Evolutionary conservation across 1,284 basidiomycete species (phyloP).

Genomic region (Ceratobasidium sp.): DNA sequence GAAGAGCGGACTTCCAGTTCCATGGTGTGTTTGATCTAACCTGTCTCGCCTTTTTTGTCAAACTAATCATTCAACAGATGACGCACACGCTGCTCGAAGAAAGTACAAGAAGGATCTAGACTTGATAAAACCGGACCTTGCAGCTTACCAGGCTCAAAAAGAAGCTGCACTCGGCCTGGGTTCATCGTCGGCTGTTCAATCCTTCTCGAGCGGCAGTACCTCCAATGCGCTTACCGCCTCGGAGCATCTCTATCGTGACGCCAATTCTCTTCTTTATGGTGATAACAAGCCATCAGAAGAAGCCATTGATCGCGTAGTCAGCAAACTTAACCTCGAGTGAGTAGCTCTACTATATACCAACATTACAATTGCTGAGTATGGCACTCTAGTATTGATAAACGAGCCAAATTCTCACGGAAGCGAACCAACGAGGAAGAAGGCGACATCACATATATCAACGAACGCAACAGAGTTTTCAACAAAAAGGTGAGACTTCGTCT

Average conservation of each 20-base stretch:
- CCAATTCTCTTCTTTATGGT: conserved; percentile 89
- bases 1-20: conserved; percentile 81
- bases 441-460: conserved; percentile 99
- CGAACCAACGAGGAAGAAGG: conserved; percentile 89
- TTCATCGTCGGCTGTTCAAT: conserved; percentile 44
- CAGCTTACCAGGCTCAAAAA: conserved; percentile 85
- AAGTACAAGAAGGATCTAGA: conserved; percentile 92
- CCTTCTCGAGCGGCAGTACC: conserved; percentile 38
- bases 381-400: conserved; percentile 75
- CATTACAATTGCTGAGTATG: too few species aligned
- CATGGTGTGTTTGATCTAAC: conserved; percentile 60
- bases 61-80: conserved; percentile 64
- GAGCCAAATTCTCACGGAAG: conserved; percentile 86
- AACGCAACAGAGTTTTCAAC: conserved; percentile 98
- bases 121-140: conserved; percentile 84
- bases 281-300: conserved; percentile 94
- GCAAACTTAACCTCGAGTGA: conserved; percentile 93
- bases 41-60: too few species aligned
- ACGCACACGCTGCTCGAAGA: conserved; percentile 84
- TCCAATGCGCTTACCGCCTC: conserved; percentile 57
- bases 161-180: conserved; percentile 73
- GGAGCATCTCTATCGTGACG: conserved; percentile 87
- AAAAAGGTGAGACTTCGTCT: conserved; percentile 75
- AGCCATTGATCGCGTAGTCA: conserved; percentile 89
- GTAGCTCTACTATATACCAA: too few species aligned